Evolutionary conservation across 192 early-diverging fungal species (phyloP), one percentile per base, ranked within the genome.

Genomic region (Coemansia sp.): DNA sequence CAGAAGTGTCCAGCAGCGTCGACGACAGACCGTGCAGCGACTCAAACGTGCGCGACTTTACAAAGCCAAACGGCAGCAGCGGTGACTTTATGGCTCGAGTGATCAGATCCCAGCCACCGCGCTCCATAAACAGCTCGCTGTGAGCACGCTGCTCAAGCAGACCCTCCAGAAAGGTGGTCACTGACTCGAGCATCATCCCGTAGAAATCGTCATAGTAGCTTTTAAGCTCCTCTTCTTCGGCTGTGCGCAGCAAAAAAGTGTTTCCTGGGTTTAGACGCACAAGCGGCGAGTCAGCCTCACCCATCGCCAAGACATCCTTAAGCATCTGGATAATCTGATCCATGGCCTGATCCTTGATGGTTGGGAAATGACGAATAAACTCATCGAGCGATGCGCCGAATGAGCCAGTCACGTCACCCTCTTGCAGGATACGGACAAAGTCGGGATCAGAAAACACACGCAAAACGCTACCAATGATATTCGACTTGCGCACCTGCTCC

Each of bases 361-460:
- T 70, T 4, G 97, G 94, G 62, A 98, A 95, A 75, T 99, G 97
- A 14, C 97, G 89, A 65, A 98, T 90, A 21, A 99, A 85, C 70
- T 99, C 97, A 66, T 99, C 97, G 73, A 99, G 86, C 0, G 88
- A 84, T 24, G 85, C 87, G 27, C 95, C 97, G 29, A 97, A 79
- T 3, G 86, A 73, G n/a, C 90, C 86, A 1, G 94, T 91, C 23
- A 92, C 85, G 45, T 98, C 94, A 17, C 86, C 87, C 37, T 95
- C 94, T 63, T 87, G 84, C 52, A 96, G 85, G 4, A 87, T 80
- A 11, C 89, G 85, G 7, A 95, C 69, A 82, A 92, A 89, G 37
- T 92, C 88, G 57, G 85, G 79, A 11, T 86, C 87, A 0, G 91
- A 92, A 56, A 99, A 90, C 4, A 89, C 70, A 5, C 83, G 75